phyloP scores from a whole-genome alignment of 345 rosid species.

The Hevea brasiliensis region DNA sequence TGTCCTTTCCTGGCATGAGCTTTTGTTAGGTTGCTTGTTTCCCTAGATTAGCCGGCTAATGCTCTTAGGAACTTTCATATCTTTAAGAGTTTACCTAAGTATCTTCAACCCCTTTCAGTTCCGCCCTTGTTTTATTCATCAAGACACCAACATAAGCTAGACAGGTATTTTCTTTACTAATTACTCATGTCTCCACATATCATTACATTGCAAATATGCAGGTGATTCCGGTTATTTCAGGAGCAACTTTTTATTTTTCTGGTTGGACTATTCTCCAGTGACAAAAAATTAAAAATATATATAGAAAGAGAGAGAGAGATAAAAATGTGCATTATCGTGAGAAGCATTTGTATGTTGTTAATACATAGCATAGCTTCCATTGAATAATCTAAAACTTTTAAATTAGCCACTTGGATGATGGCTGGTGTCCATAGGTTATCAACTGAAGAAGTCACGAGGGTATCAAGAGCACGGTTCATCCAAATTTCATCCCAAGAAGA shows the following conservation, averaged over 20 bases:
- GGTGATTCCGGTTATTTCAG: background rate
- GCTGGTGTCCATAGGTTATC: background rate
- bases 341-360: no score
- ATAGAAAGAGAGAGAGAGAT: no score
- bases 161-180: background rate
- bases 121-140: background rate
- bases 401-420: background rate
- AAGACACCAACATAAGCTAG: background rate
- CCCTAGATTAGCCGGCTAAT: background rate
- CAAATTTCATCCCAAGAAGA: background rate
- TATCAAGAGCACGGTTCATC: slow-evolving; percentile 7
- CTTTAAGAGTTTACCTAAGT: background rate
- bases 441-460: slow-evolving; percentile 10
- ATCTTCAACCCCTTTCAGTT: background rate
- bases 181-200: no score
- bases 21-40: background rate
- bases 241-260: no score
- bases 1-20: background rate
- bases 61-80: background rate
- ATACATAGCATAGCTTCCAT: no score
- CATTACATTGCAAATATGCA: background rate
- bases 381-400: no score
- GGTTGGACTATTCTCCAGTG: no score
- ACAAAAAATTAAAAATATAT: no score
- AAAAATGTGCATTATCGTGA: no score